Evolutionary conservation across 345 rosid species (phyloP), one percentile per base, ranked within the genome.

Genomic region (Dovyalis caffra): DNA sequence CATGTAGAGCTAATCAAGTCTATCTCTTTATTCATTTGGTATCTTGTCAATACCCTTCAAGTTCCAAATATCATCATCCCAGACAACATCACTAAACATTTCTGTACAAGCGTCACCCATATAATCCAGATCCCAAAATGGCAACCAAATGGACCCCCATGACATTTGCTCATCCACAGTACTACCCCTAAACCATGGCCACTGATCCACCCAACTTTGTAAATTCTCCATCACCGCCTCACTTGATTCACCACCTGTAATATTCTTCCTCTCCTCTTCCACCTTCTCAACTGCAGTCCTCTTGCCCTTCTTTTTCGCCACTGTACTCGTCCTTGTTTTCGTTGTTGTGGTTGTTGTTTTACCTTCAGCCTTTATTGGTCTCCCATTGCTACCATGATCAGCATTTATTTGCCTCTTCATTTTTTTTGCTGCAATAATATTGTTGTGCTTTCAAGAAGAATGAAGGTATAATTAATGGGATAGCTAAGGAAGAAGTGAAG

Each of bases 11-110:
- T 47, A 5, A 62, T 62, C 65, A 62, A 70, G 7, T 45, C 25
- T 51, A 15, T 12, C 20, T n/a, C 29, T 16, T 7, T 64, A 68
- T 25, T 63, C 28, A 67, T 76, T 62, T 20, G 84, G 82, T 45
- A 83, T 71, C 66, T 81, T 79, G 33, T 75, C 64, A 71, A 77
- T 28, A 29, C 74, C 77, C 70, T 79, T 85, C 81, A 91, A 75
- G 85, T 89, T 87, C 94, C 94, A 91, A 71, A 91, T 87, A 82
- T 86, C 91, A 70, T 80, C 88, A 63, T 84, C 92, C 92, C 97
- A 88, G 73, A 70, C 86, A 43, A 85, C 91, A 83, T 87, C 92
- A 71, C 73, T 78, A 32, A 86, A 85, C 79, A 86, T 74, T 4
- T 73, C 74, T 68, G 49, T 60, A 63, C 73, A 85, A 60, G 88